Evolutionary conservation across 1,139 yeast genomes (phyloP).

Genomic region (Pichia sp.): DNA sequence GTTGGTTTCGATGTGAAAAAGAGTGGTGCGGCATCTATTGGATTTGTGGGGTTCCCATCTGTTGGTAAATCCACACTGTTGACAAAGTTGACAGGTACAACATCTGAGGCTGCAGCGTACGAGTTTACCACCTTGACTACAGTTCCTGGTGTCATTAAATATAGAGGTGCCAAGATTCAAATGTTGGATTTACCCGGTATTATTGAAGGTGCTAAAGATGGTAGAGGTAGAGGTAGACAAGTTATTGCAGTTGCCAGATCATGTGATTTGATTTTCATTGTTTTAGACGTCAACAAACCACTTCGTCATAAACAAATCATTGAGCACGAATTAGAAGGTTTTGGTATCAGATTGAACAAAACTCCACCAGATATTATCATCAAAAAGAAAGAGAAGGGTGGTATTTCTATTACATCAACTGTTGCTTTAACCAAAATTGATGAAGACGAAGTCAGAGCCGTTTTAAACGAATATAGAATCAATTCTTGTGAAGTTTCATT

Average conservation of each 20-base stretch:
- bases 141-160: constrained; percentile 92
- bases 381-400: constrained; percentile 92
- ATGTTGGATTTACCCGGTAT: constrained; percentile 98
- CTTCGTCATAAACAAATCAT: constrained; percentile 87
- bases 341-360: constrained; percentile 90
- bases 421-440: constrained; percentile 88
- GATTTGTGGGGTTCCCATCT: constrained; percentile 96
- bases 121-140: constrained; percentile 97
- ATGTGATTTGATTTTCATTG: constrained; percentile 85
- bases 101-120: constrained; percentile 94
- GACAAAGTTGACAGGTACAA: constrained; percentile 87
- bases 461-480: constrained; percentile 89
- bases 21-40: constrained; percentile 95
- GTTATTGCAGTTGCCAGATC: constrained; percentile 98
- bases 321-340: constrained; percentile 93
- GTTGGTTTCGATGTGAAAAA: constrained; percentile 95
- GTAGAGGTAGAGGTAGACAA: constrained; percentile 98
- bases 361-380: constrained; percentile 87
- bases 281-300: constrained; percentile 93
- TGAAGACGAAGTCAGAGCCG: constrained; percentile 90
- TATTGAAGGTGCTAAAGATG: constrained; percentile 98
- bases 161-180: constrained; percentile 95
- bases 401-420: constrained; percentile 86
- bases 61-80: constrained; percentile 93
- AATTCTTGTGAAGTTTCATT: constrained; percentile 96